Conservation (phyloP, 495 filamentous ascomycete genomes). For the Aspergillus steynii region DNA sequence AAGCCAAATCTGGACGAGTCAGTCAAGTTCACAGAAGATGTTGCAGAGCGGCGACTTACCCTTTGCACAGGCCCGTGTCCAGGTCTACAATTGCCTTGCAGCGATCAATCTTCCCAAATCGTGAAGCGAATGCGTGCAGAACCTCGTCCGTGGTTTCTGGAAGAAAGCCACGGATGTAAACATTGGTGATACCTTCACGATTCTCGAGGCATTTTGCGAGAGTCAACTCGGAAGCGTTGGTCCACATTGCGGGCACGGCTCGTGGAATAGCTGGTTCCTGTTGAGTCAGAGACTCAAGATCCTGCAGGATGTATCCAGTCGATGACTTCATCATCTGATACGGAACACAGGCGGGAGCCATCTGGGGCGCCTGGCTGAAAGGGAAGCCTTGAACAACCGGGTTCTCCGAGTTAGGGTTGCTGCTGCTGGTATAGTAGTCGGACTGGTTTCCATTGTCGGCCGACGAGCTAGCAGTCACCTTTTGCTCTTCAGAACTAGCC, state of each 20-base stretch:
- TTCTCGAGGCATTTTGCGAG: constrained; percentile 92
- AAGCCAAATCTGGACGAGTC: constrained; percentile 80
- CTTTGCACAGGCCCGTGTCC: constrained; percentile 88
- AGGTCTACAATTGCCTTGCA: constrained; percentile 98
- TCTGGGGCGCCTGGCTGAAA: constrained; percentile 24
- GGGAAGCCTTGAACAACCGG: constrained; percentile 21
- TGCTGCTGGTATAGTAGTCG: constrained; percentile 21
- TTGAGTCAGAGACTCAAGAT: constrained; percentile 69
- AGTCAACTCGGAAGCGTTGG: constrained; percentile 68
- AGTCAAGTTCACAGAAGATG: constrained; percentile 21
- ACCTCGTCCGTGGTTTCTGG: constrained; percentile 94
- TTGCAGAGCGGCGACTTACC: constrained; percentile 52
- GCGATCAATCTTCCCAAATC: constrained; percentile 88
- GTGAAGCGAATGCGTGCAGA: constrained; percentile 73
- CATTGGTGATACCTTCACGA: constrained; percentile 82
- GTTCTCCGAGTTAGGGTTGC: neutral
- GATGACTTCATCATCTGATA: constrained; percentile 46
- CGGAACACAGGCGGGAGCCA: constrained; percentile 27
- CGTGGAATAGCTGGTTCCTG: constrained; percentile 80
- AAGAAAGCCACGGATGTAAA: constrained; percentile 94
- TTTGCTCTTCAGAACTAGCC: constrained; percentile 30
- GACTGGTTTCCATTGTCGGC: constrained; percentile 22
- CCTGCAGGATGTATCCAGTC: constrained; percentile 59
- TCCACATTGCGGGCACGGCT: constrained; percentile 84
- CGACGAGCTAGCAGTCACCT: constrained; percentile 15